Percentiles rank a stretch among this genome's conserved stretches.
phyloP scores from a whole-genome alignment of 202 grass and related monocot genomes.

The Tripidium arundinaceum region DNA sequence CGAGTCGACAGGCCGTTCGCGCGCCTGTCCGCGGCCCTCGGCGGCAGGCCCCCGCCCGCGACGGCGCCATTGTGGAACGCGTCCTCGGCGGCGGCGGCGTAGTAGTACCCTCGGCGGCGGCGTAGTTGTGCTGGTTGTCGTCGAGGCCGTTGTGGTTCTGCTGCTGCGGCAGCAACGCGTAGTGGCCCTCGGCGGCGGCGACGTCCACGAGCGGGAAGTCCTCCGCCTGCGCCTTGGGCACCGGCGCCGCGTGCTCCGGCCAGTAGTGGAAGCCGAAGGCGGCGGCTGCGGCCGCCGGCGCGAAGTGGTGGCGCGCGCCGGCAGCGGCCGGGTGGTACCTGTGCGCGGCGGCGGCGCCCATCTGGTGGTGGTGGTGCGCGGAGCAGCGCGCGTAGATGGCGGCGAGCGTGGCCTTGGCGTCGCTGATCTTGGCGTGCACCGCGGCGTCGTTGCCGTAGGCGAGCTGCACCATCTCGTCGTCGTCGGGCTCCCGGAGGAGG shows the following conservation, averaged over 20 bases:
- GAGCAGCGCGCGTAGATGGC: conserved; percentile 43
- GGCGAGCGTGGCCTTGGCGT: conserved; percentile 56
- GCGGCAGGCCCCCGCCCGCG: background rate
- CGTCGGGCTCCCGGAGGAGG: conserved; percentile 51
- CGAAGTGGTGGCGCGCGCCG: conserved; percentile 20
- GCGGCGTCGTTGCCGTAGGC: conserved; percentile 54
- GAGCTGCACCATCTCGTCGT: conserved; percentile 65
- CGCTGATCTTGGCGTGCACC: conserved; percentile 39
- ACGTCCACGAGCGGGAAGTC: conserved; percentile 6
- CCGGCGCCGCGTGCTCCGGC: conserved; percentile 24
- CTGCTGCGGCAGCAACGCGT: conserved; percentile 15
- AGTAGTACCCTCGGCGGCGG: conserved; percentile 28
- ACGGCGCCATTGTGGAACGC: background rate
- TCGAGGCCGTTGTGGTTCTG: conserved; percentile 23
- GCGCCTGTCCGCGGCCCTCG: background rate
- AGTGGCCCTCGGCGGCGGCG: background rate
- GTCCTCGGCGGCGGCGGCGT: background rate
- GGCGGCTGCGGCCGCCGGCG: background rate
- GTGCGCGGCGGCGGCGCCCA: background rate
- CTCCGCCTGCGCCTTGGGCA: background rate
- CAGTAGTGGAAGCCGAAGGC: conserved; percentile 41
- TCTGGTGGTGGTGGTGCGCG: background rate
- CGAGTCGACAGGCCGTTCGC: conserved; percentile 11
- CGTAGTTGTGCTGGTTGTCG: conserved; percentile 4
- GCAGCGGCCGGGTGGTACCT: background rate